phyloP scores from a whole-genome alignment of 163 green algal species.

The Chlorella variabilis region DNA sequence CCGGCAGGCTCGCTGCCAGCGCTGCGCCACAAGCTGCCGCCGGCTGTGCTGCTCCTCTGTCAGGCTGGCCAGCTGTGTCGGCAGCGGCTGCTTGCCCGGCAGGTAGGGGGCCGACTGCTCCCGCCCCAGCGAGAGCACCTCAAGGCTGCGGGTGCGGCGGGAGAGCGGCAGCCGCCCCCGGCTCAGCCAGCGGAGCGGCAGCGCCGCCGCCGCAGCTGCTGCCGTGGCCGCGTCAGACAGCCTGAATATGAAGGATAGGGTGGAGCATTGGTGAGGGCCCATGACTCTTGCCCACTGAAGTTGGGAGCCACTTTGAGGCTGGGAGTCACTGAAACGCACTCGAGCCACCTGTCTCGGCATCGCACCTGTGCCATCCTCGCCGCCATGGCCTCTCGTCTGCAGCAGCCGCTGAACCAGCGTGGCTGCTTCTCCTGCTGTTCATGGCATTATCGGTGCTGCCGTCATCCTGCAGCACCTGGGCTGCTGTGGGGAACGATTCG shows the following conservation, averaged over 20 bases:
- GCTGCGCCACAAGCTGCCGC: neutral
- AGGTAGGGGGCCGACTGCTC: neutral
- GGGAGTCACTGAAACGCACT: too few relatives aligned
- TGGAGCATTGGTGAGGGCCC: too few relatives aligned
- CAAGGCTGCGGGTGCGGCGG: neutral
- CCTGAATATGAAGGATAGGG: too few relatives aligned
- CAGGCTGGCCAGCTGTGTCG: too few relatives aligned
- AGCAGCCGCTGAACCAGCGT: too few relatives aligned
- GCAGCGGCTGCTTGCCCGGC: conserved; percentile 5
- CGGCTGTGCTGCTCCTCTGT: neutral
- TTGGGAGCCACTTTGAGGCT: too few relatives aligned
- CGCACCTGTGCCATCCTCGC: too few relatives aligned
- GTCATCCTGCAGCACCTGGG: neutral
- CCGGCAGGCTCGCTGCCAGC: conserved; percentile 10
- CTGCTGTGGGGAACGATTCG: neutral
- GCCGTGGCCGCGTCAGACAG: neutral
- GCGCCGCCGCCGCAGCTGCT: neutral
- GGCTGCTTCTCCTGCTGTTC: too few relatives aligned
- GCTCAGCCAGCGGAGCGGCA: neutral
- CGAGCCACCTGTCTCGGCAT: too few relatives aligned
- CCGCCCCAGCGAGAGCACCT: neutral
- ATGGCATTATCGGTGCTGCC: too few relatives aligned
- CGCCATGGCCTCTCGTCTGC: too few relatives aligned
- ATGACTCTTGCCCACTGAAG: too few relatives aligned
- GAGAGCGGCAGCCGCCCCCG: neutral